Evolutionary conservation across 2,329 filamentous ascomycete genomes (phyloP), one percentile per base, ranked within the genome.

Genomic region (Trichoderma brevicompactum): DNA sequence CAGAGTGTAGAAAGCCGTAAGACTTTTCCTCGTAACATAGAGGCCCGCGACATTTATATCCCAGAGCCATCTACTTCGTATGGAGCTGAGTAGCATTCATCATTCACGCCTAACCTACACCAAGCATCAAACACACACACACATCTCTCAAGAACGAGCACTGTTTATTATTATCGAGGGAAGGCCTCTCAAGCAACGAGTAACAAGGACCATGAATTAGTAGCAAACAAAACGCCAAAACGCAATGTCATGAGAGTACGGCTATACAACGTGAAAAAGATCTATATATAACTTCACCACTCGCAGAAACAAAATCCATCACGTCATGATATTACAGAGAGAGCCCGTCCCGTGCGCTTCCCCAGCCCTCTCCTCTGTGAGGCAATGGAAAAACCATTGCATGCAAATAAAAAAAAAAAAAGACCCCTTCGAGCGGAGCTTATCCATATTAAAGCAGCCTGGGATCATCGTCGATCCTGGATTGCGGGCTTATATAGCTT

Each of bases 171-270:
- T 34, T 52, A 43, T 36, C 44, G 28, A 44, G 13, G n/a, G 8
- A 54, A 52, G 10, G n/a, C n/a, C 34, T 17, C 17, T 43, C 23
- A 28, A 28, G 23, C 28, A 19, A 7, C 17, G 40, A 44, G 9
- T 13, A 32, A 68, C 66, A 9, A 69, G 66, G 6, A 66, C 70
- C 28, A 70, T 67, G 41, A 53, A 70, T 34, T 68, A 67, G 32
- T 58, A 52, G 15, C 32, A 55, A 50, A 58, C 17, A 44, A 58
- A 49, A 54, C 46, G 64, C 53, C 60, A 43, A 36, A 60, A 52
- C 63, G 52, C 41, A 66, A 50, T 62, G 52, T 43, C 58, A 66
- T 50, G 50, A 65, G 50, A 65, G 46, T 55, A 58, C 50, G 32
- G 55, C 65, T 68, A 68, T 64, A 66, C 59, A 68, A 63, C 34